A percentile compares a stretch with the other conserved stretches of the same genome.
These are phyloP conservation scores for Silene vulgaris DNA, from an alignment of 179 eudicot species.

Conservation along the genomic window DNA sequence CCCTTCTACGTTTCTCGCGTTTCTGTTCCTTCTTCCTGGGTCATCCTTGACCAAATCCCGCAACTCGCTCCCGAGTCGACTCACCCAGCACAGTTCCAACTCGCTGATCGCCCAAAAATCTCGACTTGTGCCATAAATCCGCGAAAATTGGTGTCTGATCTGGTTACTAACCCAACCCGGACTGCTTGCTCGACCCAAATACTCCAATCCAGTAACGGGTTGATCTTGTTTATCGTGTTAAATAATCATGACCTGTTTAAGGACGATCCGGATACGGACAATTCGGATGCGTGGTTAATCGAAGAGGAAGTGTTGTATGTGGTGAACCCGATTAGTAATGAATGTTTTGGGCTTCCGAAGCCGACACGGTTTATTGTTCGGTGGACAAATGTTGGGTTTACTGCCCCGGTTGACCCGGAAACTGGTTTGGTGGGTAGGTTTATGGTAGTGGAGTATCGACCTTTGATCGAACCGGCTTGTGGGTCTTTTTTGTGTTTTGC, in stretches of 20 bases:
- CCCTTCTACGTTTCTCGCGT: neutral
- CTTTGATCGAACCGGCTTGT: neutral
- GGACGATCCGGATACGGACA: neutral
- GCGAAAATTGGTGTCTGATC: neutral
- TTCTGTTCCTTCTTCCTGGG: neutral
- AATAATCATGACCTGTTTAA: too few species aligned
- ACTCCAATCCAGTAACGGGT: neutral
- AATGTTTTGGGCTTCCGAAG: neutral
- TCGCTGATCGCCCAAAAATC: neutral
- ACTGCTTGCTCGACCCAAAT: neutral
- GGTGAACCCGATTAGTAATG: neutral
- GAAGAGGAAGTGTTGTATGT: neutral
- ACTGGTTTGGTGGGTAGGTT: neutral
- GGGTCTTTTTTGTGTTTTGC: neutral
- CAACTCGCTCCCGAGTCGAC: slow-evolving; percentile 5
- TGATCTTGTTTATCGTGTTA: too few species aligned
- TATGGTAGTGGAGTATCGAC: slow-evolving; percentile 13
- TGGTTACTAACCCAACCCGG: neutral
- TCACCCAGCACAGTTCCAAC: neutral
- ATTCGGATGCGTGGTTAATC: neutral
- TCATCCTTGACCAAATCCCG: neutral
- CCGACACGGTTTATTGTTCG: neutral
- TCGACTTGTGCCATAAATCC: neutral
- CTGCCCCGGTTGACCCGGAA: slow-evolving; percentile 11
- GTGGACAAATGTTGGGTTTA: neutral